Evolutionary conservation across 2,329 filamentous ascomycete genomes (phyloP), one percentile per base, ranked within the genome.

Genomic region (Ambrosiella beaveri): DNA sequence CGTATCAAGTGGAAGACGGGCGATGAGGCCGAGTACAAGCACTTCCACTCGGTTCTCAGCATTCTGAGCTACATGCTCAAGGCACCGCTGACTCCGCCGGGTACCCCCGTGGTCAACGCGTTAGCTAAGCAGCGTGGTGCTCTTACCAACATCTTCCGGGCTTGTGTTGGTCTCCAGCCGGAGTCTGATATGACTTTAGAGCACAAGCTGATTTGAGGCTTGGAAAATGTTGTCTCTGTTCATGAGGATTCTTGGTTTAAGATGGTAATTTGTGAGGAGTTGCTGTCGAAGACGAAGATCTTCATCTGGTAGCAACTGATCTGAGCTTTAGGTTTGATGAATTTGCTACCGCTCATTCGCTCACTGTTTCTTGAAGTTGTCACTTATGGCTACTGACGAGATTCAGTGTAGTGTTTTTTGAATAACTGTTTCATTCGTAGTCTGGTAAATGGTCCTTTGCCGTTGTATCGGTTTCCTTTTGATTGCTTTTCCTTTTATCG

Each of bases 141-240:
- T 49, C 73, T 98, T 70, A 93, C 87, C 71, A 98, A 98, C 77
- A 96, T 98, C 74, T 95, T 98, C 84, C 89, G 91, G 67, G 93
- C 93, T 63, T 97, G 91, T 68, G 85, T 98, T 66, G 93, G 93
- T 63, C 80, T 98, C 61, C 88, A 96, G 78, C 93, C 93, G 13
- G 93, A 98, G 80, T 93, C 85, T 59, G 93, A 98, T 71, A 98
- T 98, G 93, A 96, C 90, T 45, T 80, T 97, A 57, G 93, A 98
- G 80, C 91, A 97, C 77, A 98, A 97, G 82, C 80, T 97, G 63
- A 90, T 96, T 52, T 47, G 15, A 17, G 44, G 44, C 13, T 47
- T 17, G n/a, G n/a, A 17, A 17, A 17, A 17, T 40, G 17, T 19
- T 41, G 38, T 40, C 15, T 54, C 15, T 17, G 15, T 15, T 51